Percentiles rank a stretch among this genome's conserved stretches.
Conservation (phyloP, 2,329 filamentous ascomycete genomes). For the Tympanopsis confertula region DNA sequence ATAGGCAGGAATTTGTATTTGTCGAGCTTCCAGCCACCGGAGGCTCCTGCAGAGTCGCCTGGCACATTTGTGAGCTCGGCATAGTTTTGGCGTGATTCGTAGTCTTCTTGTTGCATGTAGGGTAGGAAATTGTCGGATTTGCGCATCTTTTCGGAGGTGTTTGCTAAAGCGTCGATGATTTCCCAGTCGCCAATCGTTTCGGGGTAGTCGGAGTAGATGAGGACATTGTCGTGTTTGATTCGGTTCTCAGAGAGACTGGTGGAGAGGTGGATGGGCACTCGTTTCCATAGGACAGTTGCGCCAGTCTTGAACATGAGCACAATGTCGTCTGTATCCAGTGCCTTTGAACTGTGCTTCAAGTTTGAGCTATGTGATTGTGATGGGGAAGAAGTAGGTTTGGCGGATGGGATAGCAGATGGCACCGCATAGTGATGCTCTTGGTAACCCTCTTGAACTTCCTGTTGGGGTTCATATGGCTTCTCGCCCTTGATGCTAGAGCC, state of each 20-base stretch:
- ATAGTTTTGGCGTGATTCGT: constrained; percentile 11
- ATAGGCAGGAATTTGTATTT: constrained; percentile 28
- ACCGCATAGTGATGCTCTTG: no score
- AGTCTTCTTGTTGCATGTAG: constrained; percentile 10
- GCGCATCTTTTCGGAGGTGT: constrained; percentile 8
- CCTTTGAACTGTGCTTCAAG: no score
- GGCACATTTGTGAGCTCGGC: constrained; percentile 8
- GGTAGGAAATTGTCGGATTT: constrained; percentile 7
- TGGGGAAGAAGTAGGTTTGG: constrained; percentile 11
- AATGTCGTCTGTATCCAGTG: constrained; percentile 2
- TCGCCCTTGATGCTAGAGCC: no score
- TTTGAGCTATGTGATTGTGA: constrained; percentile 7
- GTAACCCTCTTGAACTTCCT: no score
- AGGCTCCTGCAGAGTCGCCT: constrained; percentile 2
- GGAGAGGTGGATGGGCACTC: constrained; percentile 12
- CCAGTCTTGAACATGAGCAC: constrained; percentile 13
- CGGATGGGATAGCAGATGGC: no score
- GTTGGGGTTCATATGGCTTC: no score
- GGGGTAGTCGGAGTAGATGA: constrained; percentile 12
- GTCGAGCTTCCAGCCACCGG: constrained; percentile 21
- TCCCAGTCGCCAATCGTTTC: constrained; percentile 11
- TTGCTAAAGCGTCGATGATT: constrained; percentile 12
- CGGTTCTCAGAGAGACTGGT: constrained; percentile 11
- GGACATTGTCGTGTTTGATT: constrained; percentile 9
- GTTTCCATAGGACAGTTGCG: constrained; percentile 12